Evolutionary conservation across 768 basidiomycete species (phyloP).

Genomic region (Leccinum pellstonianum): DNA sequence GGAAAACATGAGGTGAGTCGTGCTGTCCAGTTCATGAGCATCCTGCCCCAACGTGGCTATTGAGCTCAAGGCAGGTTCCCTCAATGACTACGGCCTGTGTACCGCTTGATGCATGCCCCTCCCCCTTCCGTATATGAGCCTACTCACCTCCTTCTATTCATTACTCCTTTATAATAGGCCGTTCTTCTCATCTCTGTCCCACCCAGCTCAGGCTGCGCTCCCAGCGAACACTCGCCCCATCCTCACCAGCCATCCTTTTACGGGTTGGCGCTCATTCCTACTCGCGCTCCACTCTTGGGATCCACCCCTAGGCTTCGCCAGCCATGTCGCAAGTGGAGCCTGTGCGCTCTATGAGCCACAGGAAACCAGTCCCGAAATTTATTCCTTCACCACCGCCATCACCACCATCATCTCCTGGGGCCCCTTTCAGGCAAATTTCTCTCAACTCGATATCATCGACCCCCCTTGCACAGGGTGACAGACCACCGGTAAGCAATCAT

Average conservation of each 20-base stretch:
- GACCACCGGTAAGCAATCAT: slow-evolving; percentile 31
- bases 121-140: slow-evolving; percentile 33
- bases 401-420: slow-evolving; percentile 34
- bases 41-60: slow-evolving; percentile 35
- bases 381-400: slow-evolving; percentile 60
- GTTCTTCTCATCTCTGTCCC: slow-evolving; percentile 29
- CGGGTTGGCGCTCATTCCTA: slow-evolving; percentile 13
- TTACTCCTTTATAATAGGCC: slow-evolving; percentile 28
- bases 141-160: slow-evolving; percentile 25
- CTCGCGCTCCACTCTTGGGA: slow-evolving; percentile 7
- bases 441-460: slow-evolving; percentile 26
- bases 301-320: slow-evolving; percentile 4
- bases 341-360: slow-evolving; percentile 51
- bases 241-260: slow-evolving; percentile 7
- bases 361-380: slow-evolving; percentile 69
- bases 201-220: slow-evolving; percentile 22
- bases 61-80: slow-evolving; percentile 35
- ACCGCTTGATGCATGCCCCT: slow-evolving; percentile 32
- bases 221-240: slow-evolving; percentile 19
- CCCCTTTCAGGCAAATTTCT: slow-evolving; percentile 34
- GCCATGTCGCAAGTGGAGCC: slow-evolving; percentile 32
- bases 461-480: slow-evolving; percentile 23
- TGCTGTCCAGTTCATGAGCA: slow-evolving; percentile 32
- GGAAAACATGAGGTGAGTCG: slow-evolving; percentile 40
- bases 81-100: slow-evolving; percentile 33